phyloP scores from a whole-genome alignment of 192 early-diverging fungal species.

The Cetraspora pellucida region DNA sequence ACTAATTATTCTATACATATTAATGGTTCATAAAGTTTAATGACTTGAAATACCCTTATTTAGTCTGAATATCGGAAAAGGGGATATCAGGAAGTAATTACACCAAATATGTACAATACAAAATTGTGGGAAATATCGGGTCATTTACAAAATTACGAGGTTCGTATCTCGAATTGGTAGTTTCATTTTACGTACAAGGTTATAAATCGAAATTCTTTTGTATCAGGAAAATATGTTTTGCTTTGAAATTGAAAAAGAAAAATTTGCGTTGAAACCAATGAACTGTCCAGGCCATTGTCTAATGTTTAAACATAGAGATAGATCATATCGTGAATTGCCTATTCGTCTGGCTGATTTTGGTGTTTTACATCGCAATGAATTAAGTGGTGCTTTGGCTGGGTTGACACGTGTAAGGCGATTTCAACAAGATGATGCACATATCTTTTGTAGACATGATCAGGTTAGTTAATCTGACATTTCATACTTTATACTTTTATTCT shows the following conservation, averaged over 20 bases:
- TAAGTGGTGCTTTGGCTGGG: conserved; percentile 90
- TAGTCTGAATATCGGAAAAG: conserved; percentile 81
- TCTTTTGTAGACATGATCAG: conserved; percentile 93
- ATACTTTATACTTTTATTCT: neutral
- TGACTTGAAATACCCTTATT: neutral
- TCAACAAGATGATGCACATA: conserved; percentile 99
- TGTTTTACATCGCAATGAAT: conserved; percentile 93
- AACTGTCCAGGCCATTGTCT: conserved; percentile 99
- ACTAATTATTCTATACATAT: too few relatives aligned
- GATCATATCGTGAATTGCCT: conserved; percentile 95
- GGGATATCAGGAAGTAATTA: conserved; percentile 95
- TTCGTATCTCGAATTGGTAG: neutral
- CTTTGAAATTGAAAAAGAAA: conserved; percentile 95
- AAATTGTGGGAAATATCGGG: conserved; percentile 97
- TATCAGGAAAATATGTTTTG: conserved; percentile 93
- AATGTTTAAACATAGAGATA: conserved; percentile 91
- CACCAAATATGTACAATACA: conserved; percentile 98
- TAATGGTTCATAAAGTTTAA: too few relatives aligned
- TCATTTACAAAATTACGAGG: conserved; percentile 90
- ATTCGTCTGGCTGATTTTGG: conserved; percentile 97
- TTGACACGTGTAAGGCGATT: conserved; percentile 97
- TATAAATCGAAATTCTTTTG: neutral
- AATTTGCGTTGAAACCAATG: conserved; percentile 99
- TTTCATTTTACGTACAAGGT: neutral
- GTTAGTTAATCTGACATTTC: conserved; percentile 31